These are phyloP conservation scores for Phytophthora europaea DNA, from an alignment of 352 stramenopile genomes.

Conservation along the genomic window DNA sequence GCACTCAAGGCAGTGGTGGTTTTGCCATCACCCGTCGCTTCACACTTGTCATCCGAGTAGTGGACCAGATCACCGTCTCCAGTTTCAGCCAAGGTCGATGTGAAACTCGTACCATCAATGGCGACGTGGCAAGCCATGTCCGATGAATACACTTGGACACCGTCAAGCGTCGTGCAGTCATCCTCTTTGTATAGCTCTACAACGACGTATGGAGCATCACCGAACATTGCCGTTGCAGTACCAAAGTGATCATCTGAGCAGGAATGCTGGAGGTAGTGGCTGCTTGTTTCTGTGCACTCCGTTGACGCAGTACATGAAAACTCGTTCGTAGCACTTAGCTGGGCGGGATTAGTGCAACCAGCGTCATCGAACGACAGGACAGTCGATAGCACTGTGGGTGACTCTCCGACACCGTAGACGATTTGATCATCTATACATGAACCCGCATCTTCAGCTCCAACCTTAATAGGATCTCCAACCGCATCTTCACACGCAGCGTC, in stretches of 20 bases:
- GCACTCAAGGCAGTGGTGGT: neutral
- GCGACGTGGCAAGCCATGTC: neutral
- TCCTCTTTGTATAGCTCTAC: neutral
- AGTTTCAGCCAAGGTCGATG: neutral
- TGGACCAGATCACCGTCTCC: neutral
- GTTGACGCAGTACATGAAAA: neutral
- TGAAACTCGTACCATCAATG: slow-evolving; percentile 3
- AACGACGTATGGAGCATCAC: neutral
- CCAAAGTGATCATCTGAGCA: neutral
- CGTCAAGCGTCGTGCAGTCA: neutral
- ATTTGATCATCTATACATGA: neutral
- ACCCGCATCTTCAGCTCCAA: neutral
- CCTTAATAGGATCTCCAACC: neutral
- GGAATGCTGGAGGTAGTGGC: neutral
- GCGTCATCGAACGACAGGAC: neutral
- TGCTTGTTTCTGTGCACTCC: neutral
- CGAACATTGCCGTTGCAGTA: neutral
- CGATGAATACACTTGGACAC: neutral
- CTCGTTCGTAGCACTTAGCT: neutral
- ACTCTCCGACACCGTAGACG: neutral
- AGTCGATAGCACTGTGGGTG: neutral
- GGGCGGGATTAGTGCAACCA: neutral
- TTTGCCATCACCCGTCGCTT: neutral
- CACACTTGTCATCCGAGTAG: neutral
- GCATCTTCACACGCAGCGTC: neutral